These are phyloP conservation scores for Candida argentea DNA, from an alignment of 805 yeast genomes.

Conservation along the genomic window DNA sequence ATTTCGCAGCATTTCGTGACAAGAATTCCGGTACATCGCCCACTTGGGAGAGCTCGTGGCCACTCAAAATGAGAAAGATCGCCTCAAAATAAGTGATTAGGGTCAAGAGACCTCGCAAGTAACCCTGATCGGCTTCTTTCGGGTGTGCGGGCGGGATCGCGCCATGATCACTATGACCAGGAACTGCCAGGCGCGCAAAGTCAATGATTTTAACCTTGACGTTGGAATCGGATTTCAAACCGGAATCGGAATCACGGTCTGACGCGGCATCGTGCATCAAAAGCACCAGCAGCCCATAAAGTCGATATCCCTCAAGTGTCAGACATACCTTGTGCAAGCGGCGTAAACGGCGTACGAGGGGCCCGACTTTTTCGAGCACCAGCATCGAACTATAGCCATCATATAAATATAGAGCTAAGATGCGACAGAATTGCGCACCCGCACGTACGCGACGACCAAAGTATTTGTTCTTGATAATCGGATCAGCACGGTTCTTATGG, in stretches of 20 bases:
- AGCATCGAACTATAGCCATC: constrained; percentile 57
- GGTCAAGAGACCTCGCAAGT: constrained; percentile 71
- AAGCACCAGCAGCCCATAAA: constrained; percentile 84
- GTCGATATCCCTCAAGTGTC: constrained; percentile 61
- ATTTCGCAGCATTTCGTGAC: constrained; percentile 6
- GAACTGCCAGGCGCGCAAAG: constrained; percentile 87
- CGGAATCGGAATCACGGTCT: constrained; percentile 7
- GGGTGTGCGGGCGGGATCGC: constrained; percentile 68
- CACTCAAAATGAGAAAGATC: constrained; percentile 50
- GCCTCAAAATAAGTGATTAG: constrained; percentile 54
- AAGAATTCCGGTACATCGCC: constrained; percentile 9
- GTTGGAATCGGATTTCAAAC: constrained; percentile 2
- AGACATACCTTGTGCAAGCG: constrained; percentile 47
- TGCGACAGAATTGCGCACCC: constrained; percentile 70
- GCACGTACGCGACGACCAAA: constrained; percentile 71
- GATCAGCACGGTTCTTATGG: constrained; percentile 5
- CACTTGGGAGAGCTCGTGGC: constrained; percentile 19
- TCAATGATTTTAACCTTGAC: constrained; percentile 71
- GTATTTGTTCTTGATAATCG: constrained; percentile 72
- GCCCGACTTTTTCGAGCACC: constrained; percentile 57
- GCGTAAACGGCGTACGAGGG: constrained; percentile 47
- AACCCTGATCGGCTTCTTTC: constrained; percentile 66
- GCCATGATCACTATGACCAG: constrained; percentile 30
- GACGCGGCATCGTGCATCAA: constrained; percentile 74
- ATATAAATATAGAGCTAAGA: constrained; percentile 67